phyloP scores from a whole-genome alignment of 176 grass and related monocot species.

The Areca catechu region DNA sequence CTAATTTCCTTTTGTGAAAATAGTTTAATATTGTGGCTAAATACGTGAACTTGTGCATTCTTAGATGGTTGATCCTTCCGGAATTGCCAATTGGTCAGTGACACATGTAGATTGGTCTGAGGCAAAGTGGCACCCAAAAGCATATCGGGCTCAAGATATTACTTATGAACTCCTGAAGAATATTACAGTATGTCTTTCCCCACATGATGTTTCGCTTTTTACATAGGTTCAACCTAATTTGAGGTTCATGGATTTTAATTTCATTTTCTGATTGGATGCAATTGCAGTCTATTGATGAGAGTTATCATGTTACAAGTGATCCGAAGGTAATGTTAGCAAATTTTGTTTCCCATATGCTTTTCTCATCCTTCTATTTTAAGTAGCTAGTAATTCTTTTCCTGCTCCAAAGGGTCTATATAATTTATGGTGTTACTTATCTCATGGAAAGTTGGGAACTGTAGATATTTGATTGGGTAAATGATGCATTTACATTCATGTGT shows the following conservation, averaged over 20 bases:
- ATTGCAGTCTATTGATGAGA: constrained; percentile 71
- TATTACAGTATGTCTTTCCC: constrained; percentile 48
- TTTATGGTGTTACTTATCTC: too few relatives aligned
- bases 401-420: not conserved
- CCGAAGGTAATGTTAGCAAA: constrained; percentile 36
- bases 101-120: constrained; percentile 95
- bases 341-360: not conserved
- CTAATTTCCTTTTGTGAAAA: too few relatives aligned
- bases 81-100: constrained; percentile 89
- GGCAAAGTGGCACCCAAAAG: constrained; percentile 97
- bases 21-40: too few relatives aligned
- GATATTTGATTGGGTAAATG: too few relatives aligned
- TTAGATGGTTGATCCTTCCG: constrained; percentile 84
- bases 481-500: too few relatives aligned
- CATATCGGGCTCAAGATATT: constrained; percentile 59
- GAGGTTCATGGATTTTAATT: constrained; percentile 1
- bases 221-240: not conserved
- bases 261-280: not conserved
- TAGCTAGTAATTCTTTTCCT: too few relatives aligned
- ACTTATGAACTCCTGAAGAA: constrained; percentile 79
- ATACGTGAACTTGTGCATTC: not conserved
- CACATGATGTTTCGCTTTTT: too few relatives aligned
- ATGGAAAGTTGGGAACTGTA: too few relatives aligned
- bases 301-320: constrained; percentile 58
- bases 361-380: not conserved